Conservation (phyloP, 352 stramenopile species). For the Blastocystis sp. region DNA sequence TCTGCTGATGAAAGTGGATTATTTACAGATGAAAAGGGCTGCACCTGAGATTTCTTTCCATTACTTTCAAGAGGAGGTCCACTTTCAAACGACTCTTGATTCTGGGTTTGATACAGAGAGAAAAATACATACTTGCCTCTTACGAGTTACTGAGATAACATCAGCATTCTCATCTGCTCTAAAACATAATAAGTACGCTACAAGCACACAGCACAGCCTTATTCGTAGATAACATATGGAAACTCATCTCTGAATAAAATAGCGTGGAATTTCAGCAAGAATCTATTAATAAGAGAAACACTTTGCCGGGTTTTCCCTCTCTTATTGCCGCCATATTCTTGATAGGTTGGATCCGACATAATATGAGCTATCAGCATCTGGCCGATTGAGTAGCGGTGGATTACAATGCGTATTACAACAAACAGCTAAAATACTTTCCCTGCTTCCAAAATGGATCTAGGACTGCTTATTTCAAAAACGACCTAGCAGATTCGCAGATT, state of each 20-base stretch:
- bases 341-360: too few relatives aligned
- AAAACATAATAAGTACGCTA: neutral
- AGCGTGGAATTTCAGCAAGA: too few relatives aligned
- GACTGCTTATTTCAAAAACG: too few relatives aligned
- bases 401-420: too few relatives aligned
- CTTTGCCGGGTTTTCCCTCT: too few relatives aligned
- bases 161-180: conserved; percentile 10
- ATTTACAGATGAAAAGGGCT: neutral
- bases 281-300: too few relatives aligned
- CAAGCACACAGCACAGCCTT: neutral
- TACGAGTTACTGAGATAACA: neutral
- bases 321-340: too few relatives aligned
- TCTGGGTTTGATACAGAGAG: neutral
- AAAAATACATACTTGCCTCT: neutral
- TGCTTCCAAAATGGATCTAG: too few relatives aligned
- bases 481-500: too few relatives aligned
- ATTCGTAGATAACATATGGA: neutral
- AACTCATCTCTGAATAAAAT: neutral
- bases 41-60: neutral
- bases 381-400: too few relatives aligned
- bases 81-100: neutral
- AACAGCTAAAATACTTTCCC: too few relatives aligned
- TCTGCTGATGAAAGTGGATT: neutral
- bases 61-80: neutral
- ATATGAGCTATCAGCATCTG: too few relatives aligned